phyloP scores from a whole-genome alignment of 208 protist genomes.

The Angomonas ambiguus region DNA sequence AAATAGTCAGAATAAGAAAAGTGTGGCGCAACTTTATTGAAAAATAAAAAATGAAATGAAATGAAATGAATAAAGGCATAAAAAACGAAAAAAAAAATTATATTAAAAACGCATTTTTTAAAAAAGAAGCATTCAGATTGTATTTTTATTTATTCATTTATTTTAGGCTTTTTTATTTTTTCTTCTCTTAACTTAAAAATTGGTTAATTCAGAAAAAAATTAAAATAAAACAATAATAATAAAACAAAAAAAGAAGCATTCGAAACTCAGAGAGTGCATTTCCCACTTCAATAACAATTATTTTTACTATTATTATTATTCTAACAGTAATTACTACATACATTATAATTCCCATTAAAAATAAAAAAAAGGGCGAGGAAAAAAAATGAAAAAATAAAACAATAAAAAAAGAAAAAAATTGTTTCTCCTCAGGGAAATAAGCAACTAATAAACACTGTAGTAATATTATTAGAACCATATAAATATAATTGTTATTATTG shows the following conservation, averaged over 20 bases:
- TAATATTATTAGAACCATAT: no score
- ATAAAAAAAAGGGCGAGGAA: conserved; percentile 1
- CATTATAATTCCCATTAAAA: background rate
- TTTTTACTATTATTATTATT: conserved; percentile 1
- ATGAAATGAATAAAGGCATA: no score
- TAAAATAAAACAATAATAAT: background rate
- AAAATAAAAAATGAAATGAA: no score
- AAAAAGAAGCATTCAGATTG: background rate
- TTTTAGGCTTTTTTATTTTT: background rate
- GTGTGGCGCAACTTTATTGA: no score
- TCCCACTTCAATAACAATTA: background rate
- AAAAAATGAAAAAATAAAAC: conserved; percentile 5
- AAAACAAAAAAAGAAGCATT: background rate
- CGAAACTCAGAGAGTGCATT: background rate
- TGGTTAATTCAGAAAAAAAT: conserved; percentile 1
- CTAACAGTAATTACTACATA: background rate
- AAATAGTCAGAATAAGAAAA: no score
- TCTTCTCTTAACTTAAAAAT: background rate
- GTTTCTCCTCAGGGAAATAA: no score
- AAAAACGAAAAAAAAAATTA: no score
- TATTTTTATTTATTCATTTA: background rate
- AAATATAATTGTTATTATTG: no score
- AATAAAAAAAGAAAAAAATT: conserved; percentile 7
- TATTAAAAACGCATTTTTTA: background rate
- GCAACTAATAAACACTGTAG: no score